A percentile compares a stretch with the other conserved stretches of the same genome.
Conservation (phyloP, 2,329 filamentous ascomycete genomes). For the Nannizziopsis arthrosporioides region DNA sequence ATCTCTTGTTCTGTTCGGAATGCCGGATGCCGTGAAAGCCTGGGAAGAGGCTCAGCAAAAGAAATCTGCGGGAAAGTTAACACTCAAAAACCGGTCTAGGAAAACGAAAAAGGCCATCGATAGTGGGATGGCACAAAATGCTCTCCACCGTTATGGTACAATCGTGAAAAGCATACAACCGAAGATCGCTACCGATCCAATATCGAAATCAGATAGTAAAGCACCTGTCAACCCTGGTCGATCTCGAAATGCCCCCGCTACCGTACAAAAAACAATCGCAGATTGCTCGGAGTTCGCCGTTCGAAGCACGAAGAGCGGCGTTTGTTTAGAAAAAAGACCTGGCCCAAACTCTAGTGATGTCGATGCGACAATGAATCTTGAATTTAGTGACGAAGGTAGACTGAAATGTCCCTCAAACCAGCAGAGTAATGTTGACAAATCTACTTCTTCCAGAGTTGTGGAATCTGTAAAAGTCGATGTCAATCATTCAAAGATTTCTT, state of each 20-base stretch:
- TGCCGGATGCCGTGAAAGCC: conserved; percentile 52
- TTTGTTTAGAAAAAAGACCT: background rate
- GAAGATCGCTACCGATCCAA: background rate
- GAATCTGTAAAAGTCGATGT: conserved; percentile 4
- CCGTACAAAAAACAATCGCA: conserved; percentile 5
- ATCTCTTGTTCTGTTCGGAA: conserved; percentile 50
- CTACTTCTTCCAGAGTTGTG: conserved; percentile 6
- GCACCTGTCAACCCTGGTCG: background rate
- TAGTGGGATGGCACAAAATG: conserved; percentile 31
- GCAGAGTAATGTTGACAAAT: conserved; percentile 3
- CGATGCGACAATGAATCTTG: conserved; percentile 10
- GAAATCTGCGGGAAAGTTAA: conserved; percentile 21
- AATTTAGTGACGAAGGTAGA: conserved; percentile 12
- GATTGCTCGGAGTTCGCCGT: conserved; percentile 7
- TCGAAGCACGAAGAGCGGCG: background rate
- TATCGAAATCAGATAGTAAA: background rate
- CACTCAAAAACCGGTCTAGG: conserved; percentile 22
- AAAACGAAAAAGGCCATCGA: conserved; percentile 29
- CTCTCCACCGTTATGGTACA: conserved; percentile 32
- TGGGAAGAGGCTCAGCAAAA: conserved; percentile 45
- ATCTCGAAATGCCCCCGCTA: no score
- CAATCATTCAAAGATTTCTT: conserved; percentile 2
- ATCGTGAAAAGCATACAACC: conserved; percentile 20
- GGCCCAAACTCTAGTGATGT: conserved; percentile 8
- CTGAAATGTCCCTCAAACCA: background rate